A percentile compares a stretch with the other conserved stretches of the same genome.
Conservation (phyloP, 2,329 filamentous ascomycete genomes). For the Fusarium stilboides region DNA sequence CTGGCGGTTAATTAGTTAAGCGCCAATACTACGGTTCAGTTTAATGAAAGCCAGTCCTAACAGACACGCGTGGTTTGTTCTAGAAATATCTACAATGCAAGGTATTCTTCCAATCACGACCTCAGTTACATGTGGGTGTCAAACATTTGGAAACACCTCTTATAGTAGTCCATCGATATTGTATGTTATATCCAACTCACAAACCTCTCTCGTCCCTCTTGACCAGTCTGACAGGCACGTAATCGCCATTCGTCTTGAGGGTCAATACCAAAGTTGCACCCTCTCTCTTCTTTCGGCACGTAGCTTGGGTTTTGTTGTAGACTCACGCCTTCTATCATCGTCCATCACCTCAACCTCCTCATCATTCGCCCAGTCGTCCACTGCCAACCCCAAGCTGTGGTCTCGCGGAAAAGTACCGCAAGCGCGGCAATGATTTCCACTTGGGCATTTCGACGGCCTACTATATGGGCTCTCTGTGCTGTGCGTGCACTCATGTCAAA, state of each 20-base stretch:
- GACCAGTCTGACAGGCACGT: constrained; percentile 78
- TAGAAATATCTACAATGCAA: too few species aligned
- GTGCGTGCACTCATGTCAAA: constrained; percentile 72
- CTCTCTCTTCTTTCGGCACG: constrained; percentile 66
- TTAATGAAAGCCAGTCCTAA: neutral
- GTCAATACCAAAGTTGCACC: constrained; percentile 77
- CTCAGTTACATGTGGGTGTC: neutral
- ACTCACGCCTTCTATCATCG: constrained; percentile 62
- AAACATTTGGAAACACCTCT: neutral
- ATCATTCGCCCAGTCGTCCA: constrained; percentile 71
- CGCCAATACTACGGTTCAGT: neutral
- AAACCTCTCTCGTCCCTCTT: constrained; percentile 80
- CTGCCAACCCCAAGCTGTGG: constrained; percentile 79
- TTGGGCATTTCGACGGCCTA: constrained; percentile 72
- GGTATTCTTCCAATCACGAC: neutral
- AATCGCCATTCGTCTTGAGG: constrained; percentile 75
- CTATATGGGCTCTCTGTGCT: constrained; percentile 69
- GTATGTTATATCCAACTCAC: constrained; percentile 56
- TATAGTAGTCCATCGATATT: neutral
- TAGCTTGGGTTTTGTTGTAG: constrained; percentile 73
- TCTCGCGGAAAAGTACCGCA: constrained; percentile 69
- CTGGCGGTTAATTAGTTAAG: neutral
- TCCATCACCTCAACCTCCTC: constrained; percentile 69
- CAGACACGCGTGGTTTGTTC: neutral
- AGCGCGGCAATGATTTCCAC: constrained; percentile 71